phyloP scores from a whole-genome alignment of 768 basidiomycete species.

The Boletellus sp. region DNA sequence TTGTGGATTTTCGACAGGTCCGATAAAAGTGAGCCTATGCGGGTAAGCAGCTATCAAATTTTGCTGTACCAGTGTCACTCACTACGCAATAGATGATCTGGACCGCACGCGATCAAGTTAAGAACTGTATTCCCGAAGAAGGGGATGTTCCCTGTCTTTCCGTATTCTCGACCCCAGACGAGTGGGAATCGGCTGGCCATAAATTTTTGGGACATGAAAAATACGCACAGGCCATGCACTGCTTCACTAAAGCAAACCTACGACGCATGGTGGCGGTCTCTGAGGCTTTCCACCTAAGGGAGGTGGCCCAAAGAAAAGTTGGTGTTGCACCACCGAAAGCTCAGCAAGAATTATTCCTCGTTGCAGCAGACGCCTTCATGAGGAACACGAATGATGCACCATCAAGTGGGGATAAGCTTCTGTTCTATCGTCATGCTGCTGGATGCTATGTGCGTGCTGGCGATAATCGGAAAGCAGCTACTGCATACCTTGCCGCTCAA shows the following conservation, averaged over 20 bases:
- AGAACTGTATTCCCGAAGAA: constrained; percentile 44
- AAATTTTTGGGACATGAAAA: constrained; percentile 36
- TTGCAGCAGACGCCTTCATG: constrained; percentile 50
- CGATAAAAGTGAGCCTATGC: constrained; percentile 52
- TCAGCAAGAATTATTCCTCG: constrained; percentile 36
- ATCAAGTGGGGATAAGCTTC: constrained; percentile 23
- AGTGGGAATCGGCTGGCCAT: constrained; percentile 43
- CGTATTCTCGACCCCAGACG: constrained; percentile 45
- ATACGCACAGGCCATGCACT: constrained; percentile 53
- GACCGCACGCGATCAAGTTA: constrained; percentile 43
- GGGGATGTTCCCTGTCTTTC: constrained; percentile 53
- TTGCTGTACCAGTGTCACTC: background rate
- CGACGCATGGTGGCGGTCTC: constrained; percentile 44
- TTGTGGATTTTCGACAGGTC: constrained; percentile 69
- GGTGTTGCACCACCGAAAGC: constrained; percentile 23
- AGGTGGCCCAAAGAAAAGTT: constrained; percentile 39
- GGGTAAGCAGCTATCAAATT: constrained; percentile 30
- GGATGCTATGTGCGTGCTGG: constrained; percentile 44
- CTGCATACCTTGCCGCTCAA: constrained; percentile 38
- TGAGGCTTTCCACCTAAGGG: constrained; percentile 51
- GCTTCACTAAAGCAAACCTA: constrained; percentile 47
- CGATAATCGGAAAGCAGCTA: constrained; percentile 42
- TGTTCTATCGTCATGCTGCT: constrained; percentile 43
- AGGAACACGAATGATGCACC: constrained; percentile 35
- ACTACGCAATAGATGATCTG: constrained; percentile 43